Base-by-base conservation (phyloP, 192 early-diverging fungal species). In the Backusella macrospora region DNA sequence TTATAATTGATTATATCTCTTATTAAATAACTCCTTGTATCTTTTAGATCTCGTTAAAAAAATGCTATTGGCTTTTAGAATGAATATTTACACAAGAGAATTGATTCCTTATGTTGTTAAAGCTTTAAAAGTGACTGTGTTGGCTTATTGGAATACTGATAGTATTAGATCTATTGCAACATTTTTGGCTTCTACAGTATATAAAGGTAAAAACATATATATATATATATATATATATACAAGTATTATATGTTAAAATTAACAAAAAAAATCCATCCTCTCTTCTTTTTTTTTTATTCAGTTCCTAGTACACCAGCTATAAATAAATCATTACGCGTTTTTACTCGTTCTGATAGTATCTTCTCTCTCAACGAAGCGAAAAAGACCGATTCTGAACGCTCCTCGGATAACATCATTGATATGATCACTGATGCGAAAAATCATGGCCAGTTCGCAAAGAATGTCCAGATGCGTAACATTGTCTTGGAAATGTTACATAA, bases 401-500 rank as follows among this genome's bases (percentile, higher is more conserved):
- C 52, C 4, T 59, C 52, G 5, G 52, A 59, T 12, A 59, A n/a
- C 13, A 29, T 21, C 1, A 59, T 59, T 13, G 52, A 59, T 5
- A 59, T 59, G 0, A 59, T 59, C 21, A 26, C 21, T 10, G 52
- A 59, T 26, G 52, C 52, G 4, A 59, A 59, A 26, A 59, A 59
- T 21, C 26, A 59, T 59, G 52, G 43, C 0, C 47, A 45, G 18
- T 38, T 45, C 5, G 37, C 44, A 23, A 74, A 44, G 26, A 55
- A 48, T 4, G 65, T 73, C 18, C 71, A 73, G 26, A 78, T 78
- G 76, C 64, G 76, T 15, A 78, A 73, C 26, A 78, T 79, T n/a
- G 77, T 91, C 39, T 80, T 91, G 82, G 87, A 88, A 65, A 91
- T 90, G 88, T 73, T 91, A 5, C 78, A 88, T 23, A 82, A 91